These are phyloP conservation scores for Pachysandra terminalis DNA, from an alignment of 164 flowering plant species.

Conservation along the genomic window DNA sequence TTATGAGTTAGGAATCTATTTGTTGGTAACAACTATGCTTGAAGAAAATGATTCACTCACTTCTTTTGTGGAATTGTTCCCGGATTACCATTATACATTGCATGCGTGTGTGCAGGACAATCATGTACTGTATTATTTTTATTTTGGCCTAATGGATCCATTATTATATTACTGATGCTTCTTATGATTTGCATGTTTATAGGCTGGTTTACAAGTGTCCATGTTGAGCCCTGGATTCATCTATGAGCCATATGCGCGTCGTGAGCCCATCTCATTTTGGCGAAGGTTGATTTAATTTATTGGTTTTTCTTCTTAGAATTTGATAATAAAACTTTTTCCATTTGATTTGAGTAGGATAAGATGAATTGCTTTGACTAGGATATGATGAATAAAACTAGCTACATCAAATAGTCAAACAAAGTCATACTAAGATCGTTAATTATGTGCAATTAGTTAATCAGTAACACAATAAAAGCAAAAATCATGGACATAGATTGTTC, in stretches of 20 bases:
- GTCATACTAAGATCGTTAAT: not conserved
- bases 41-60: not conserved
- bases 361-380: too few relatives aligned
- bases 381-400: not conserved
- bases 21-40: not conserved
- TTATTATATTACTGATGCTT: too few relatives aligned
- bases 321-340: not conserved
- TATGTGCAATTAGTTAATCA: too few relatives aligned
- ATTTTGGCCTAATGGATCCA: too few relatives aligned
- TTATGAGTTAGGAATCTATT: not conserved
- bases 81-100: not conserved
- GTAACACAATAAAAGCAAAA: too few relatives aligned
- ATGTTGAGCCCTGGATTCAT: conserved; percentile 86
- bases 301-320: conserved; percentile 4
- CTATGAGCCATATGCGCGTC: conserved; percentile 86
- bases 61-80: not conserved
- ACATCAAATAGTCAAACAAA: not conserved
- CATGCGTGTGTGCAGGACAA: not conserved
- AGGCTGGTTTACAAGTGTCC: conserved; percentile 68
- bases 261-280: conserved; percentile 71
- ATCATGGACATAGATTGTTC: too few relatives aligned
- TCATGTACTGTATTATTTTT: not conserved
- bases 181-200: conserved; percentile 19
- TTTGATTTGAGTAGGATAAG: not conserved
- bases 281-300: conserved; percentile 48